phyloP scores from a whole-genome alignment of 2,329 filamentous ascomycete genomes.

The Curvularia sp. region DNA sequence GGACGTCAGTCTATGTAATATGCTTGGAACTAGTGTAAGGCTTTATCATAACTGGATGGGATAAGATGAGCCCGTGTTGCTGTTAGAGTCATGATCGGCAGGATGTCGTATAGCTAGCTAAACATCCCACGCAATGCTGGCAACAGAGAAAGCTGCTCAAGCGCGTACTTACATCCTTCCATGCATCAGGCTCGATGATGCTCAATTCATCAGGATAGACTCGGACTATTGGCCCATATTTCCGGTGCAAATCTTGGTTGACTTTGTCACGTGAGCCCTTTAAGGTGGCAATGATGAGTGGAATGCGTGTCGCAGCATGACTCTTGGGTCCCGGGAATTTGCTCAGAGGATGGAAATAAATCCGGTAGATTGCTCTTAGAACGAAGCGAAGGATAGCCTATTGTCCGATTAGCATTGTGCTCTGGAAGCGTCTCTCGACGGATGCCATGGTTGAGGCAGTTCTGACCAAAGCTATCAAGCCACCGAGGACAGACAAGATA shows the following conservation, averaged over 20 bases:
- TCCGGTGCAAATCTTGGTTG: constrained; percentile 44
- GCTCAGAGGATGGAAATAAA: constrained; percentile 47
- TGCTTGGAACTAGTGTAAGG: background rate
- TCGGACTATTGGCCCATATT: constrained; percentile 53
- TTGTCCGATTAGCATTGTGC: constrained; percentile 6
- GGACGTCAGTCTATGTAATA: background rate
- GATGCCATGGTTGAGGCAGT: background rate
- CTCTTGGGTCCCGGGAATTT: constrained; percentile 54
- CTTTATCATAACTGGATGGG: too few species aligned
- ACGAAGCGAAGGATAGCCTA: constrained; percentile 27
- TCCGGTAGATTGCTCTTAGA: constrained; percentile 42
- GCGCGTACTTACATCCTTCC: constrained; percentile 34
- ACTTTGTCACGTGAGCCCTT: constrained; percentile 32
- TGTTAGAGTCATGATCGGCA: background rate
- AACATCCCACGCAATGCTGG: background rate
- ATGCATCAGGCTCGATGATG: constrained; percentile 47
- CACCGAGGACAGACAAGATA: constrained; percentile 7
- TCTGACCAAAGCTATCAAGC: constrained; percentile 16
- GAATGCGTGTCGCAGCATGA: constrained; percentile 46
- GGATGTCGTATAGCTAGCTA: background rate
- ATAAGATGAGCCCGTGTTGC: background rate
- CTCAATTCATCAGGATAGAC: constrained; percentile 52
- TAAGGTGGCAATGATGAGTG: constrained; percentile 34
- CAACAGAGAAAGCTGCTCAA: background rate
- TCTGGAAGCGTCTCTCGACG: background rate